phyloP scores from a whole-genome alignment of 306 rosid species.

The Vigna radiata region DNA sequence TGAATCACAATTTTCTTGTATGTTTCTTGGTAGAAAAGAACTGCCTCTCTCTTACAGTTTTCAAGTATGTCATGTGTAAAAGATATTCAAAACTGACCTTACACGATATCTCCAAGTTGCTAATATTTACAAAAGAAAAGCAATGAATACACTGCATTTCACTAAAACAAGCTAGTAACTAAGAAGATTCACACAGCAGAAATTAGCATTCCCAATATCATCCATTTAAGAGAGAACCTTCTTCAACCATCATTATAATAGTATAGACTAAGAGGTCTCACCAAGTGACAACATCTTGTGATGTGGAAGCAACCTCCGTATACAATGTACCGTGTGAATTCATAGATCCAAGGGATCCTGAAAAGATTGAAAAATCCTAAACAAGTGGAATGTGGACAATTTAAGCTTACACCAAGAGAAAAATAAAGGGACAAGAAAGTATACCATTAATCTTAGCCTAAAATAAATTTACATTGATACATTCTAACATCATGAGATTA shows the following conservation, averaged over 20 bases:
- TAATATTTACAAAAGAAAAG: constrained; percentile 33
- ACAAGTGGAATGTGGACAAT: constrained; percentile 17
- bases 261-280: constrained; percentile 49
- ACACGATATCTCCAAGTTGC: not conserved
- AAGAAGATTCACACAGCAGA: constrained; percentile 22
- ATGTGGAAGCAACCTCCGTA: constrained; percentile 52
- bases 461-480: constrained; percentile 18
- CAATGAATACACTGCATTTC: constrained; percentile 21
- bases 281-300: constrained; percentile 74
- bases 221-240: constrained; percentile 9
- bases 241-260: constrained; percentile 20
- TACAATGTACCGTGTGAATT: constrained; percentile 77
- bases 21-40: constrained; percentile 3
- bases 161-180: constrained; percentile 23
- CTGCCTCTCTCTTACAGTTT: constrained; percentile 12
- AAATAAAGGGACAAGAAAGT: constrained; percentile 8
- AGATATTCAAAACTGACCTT: not conserved
- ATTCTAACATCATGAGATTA: constrained; percentile 24
- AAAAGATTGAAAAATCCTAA: constrained; percentile 30
- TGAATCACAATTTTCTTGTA: constrained; percentile 15
- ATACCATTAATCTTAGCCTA: constrained; percentile 12
- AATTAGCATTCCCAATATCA: constrained; percentile 23
- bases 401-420: not conserved
- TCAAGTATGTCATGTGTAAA: constrained; percentile 16
- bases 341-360: constrained; percentile 93